phyloP scores from a whole-genome alignment of 768 basidiomycete species.

The Suillus discolor region DNA sequence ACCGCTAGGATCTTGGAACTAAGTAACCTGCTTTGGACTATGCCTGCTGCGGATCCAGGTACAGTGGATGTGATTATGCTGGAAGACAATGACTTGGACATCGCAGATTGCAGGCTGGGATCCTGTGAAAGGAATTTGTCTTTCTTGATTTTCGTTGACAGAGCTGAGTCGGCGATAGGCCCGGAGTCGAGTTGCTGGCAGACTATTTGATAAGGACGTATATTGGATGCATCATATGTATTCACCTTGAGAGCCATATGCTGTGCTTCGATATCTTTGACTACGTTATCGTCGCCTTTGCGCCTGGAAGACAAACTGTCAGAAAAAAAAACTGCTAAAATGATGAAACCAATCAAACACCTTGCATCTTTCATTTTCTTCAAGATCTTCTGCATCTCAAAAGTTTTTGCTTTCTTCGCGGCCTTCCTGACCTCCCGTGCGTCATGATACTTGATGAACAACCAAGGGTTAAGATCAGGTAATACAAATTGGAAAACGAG shows the following conservation, averaged over 20 bases:
- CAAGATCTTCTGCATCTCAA: constrained; percentile 81
- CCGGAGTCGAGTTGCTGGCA: constrained; percentile 60
- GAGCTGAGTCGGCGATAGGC: constrained; percentile 61
- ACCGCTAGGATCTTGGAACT: constrained; percentile 77
- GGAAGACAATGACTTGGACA: constrained; percentile 47
- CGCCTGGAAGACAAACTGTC: constrained; percentile 26
- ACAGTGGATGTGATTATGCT: constrained; percentile 36
- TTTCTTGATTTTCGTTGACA: constrained; percentile 74
- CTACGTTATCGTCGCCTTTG: constrained; percentile 40
- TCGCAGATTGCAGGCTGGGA: constrained; percentile 44
- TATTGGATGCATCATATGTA: constrained; percentile 5
- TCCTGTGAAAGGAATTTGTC: constrained; percentile 59
- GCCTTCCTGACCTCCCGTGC: constrained; percentile 73
- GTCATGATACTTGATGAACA: constrained; percentile 64
- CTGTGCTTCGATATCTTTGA: constrained; percentile 57
- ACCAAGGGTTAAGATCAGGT: constrained; percentile 14
- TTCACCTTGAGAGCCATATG: constrained; percentile 67
- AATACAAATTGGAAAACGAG: constrained; percentile 2
- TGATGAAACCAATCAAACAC: constrained; percentile 39
- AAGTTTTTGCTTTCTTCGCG: constrained; percentile 78
- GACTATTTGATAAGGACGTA: background rate
- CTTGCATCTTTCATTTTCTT: constrained; percentile 76
- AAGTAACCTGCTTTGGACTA: constrained; percentile 70
- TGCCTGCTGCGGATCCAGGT: constrained; percentile 49
- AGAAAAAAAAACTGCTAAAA: background rate